These are phyloP conservation scores for Theileria annulata DNA, from an alignment of 169 alveolate species.

Conservation along the genomic window DNA sequence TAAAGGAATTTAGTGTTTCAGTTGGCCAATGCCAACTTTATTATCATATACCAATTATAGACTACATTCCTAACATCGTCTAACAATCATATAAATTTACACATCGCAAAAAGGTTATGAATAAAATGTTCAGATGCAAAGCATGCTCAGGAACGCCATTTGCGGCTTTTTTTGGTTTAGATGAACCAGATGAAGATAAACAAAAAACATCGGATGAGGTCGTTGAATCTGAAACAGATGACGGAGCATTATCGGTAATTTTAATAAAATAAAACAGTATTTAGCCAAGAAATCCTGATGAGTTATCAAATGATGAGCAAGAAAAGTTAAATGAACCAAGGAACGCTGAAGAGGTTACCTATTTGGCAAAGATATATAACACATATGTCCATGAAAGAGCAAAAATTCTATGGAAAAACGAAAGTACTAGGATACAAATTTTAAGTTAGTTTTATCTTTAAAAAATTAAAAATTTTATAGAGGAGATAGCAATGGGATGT, in stretches of 20 bases:
- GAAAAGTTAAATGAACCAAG: constrained; percentile 77
- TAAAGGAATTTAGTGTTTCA: background rate
- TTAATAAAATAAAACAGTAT: background rate
- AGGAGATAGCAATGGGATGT: constrained; percentile 81
- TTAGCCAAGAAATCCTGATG: constrained; percentile 20
- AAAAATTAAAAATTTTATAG: constrained; percentile 43
- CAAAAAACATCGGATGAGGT: constrained; percentile 16
- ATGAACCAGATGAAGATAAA: constrained; percentile 39
- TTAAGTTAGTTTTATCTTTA: constrained; percentile 65
- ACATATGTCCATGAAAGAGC: constrained; percentile 91
- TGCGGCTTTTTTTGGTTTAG: constrained; percentile 69
- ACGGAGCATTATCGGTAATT: constrained; percentile 34
- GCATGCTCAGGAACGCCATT: constrained; percentile 76
- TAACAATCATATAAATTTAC: background rate
- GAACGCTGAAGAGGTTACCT: constrained; percentile 84
- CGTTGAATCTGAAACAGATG: constrained; percentile 30
- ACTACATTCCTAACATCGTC: background rate
- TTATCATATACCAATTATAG: background rate
- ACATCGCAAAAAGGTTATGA: constrained; percentile 6
- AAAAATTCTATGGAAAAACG: constrained; percentile 85
- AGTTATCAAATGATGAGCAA: constrained; percentile 30
- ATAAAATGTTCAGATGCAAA: constrained; percentile 74
- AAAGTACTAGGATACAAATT: constrained; percentile 81
- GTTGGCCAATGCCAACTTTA: background rate
- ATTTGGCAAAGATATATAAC: constrained; percentile 87